A percentile compares a stretch with the other conserved stretches of the same genome.
These are phyloP conservation scores for Plasmopara halstedii DNA, from an alignment of 352 stramenopile genomes.

Conservation along the genomic window DNA sequence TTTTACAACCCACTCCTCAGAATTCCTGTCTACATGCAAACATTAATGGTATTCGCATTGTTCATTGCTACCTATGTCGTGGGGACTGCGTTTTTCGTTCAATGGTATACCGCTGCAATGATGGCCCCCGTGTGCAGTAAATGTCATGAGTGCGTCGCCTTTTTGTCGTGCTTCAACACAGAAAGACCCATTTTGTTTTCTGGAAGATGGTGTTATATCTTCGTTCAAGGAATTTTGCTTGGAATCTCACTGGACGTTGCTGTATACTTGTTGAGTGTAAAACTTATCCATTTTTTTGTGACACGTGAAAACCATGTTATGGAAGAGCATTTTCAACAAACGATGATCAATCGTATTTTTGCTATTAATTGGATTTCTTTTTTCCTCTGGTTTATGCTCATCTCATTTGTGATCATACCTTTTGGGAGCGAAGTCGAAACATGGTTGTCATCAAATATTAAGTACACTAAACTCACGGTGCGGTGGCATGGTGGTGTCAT, in stretches of 20 bases:
- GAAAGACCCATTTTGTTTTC: constrained; percentile 65
- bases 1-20: constrained; percentile 77
- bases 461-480: constrained; percentile 75
- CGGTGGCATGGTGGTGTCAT: constrained; percentile 81
- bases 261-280: constrained; percentile 77
- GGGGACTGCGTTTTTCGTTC: constrained; percentile 80
- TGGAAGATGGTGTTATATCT: constrained; percentile 75
- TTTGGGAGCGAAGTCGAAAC: constrained; percentile 75
- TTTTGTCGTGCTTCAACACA: constrained; percentile 80
- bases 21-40: constrained; percentile 75
- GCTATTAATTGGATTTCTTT: constrained; percentile 88
- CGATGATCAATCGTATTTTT: constrained; percentile 82
- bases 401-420: constrained; percentile 82
- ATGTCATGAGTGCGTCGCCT: constrained; percentile 58
- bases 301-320: constrained; percentile 77
- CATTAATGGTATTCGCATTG: constrained; percentile 66
- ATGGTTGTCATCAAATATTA: constrained; percentile 70
- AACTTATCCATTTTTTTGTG: constrained; percentile 78
- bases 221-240: constrained; percentile 73
- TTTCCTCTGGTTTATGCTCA: constrained; percentile 86
- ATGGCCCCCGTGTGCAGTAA: constrained; percentile 76
- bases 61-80: constrained; percentile 76
- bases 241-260: constrained; percentile 80
- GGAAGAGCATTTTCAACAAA: constrained; percentile 72
- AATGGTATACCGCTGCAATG: constrained; percentile 85